phyloP scores from a whole-genome alignment of 164 flowering plant genomes.

The Umbellularia californica region DNA sequence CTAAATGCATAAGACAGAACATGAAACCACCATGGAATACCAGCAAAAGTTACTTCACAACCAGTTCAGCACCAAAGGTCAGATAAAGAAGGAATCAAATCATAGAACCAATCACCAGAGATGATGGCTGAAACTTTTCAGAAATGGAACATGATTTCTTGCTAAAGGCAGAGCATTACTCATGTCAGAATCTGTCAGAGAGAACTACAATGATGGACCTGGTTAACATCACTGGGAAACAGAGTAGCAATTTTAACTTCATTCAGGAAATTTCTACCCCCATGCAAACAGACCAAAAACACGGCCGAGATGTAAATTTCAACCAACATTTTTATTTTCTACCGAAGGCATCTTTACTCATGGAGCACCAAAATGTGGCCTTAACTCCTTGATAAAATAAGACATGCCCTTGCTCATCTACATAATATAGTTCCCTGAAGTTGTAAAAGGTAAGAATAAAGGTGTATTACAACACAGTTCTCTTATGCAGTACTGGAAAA shows the following conservation, averaged over 20 bases:
- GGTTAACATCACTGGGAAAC: neutral
- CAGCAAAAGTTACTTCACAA: constrained; percentile 1
- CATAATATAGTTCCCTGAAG: neutral
- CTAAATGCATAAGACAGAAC: constrained; percentile 4
- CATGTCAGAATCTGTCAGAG: neutral
- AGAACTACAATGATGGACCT: neutral
- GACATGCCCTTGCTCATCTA: neutral
- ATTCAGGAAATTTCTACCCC: too few species aligned
- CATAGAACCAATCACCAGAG: constrained; percentile 7
- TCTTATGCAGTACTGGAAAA: neutral
- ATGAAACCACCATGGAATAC: constrained; percentile 1
- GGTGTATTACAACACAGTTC: neutral
- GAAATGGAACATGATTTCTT: constrained; percentile 1
- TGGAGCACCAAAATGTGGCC: neutral
- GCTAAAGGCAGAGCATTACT: neutral
- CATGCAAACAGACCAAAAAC: too few species aligned
- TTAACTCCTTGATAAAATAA: neutral
- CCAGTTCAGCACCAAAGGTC: constrained; percentile 2
- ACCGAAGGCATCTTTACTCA: too few species aligned
- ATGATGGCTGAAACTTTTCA: constrained; percentile 2
- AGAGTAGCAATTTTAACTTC: too few species aligned
- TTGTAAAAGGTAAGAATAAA: neutral
- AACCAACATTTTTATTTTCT: too few species aligned
- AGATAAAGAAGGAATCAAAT: constrained; percentile 3
- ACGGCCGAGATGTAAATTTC: too few species aligned